Conservation (phyloP, 306 rosid species). For the Clitoria ternatea region DNA sequence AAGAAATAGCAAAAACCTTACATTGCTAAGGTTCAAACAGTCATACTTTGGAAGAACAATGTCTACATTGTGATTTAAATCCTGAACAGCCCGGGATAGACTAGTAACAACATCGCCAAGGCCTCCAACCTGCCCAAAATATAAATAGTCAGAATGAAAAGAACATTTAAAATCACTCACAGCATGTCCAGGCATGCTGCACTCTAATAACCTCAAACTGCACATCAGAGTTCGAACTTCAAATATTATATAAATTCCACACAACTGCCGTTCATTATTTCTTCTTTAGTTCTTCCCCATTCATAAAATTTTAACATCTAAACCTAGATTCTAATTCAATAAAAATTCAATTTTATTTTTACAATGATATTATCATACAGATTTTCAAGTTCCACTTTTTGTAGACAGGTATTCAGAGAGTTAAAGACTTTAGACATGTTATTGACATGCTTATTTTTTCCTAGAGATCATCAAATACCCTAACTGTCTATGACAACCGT, state of each 20-base stretch:
- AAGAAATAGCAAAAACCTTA: constrained; percentile 47
- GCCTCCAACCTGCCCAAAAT: constrained; percentile 76
- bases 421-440: not conserved
- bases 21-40: constrained; percentile 68
- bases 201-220: not conserved
- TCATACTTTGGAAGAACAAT: constrained; percentile 85
- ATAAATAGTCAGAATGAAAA: not conserved
- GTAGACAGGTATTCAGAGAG: not conserved
- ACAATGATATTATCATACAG: not conserved
- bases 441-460: not conserved
- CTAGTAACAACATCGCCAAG: constrained; percentile 92
- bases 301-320: not conserved
- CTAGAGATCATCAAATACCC: not conserved
- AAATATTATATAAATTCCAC: not conserved
- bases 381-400: not conserved
- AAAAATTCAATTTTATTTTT: not conserved
- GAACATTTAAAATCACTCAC: not conserved
- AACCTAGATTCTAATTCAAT: not conserved
- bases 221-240: not conserved
- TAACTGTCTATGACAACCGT: not conserved
- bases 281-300: not conserved
- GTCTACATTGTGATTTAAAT: constrained; percentile 72
- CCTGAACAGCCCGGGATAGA: constrained; percentile 79
- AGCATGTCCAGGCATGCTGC: not conserved
- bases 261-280: not conserved